Percentiles rank a stretch among this genome's conserved stretches.
These are phyloP conservation scores for Trypanosoma boissoni DNA, from an alignment of 208 protist species.

Conservation along the genomic window DNA sequence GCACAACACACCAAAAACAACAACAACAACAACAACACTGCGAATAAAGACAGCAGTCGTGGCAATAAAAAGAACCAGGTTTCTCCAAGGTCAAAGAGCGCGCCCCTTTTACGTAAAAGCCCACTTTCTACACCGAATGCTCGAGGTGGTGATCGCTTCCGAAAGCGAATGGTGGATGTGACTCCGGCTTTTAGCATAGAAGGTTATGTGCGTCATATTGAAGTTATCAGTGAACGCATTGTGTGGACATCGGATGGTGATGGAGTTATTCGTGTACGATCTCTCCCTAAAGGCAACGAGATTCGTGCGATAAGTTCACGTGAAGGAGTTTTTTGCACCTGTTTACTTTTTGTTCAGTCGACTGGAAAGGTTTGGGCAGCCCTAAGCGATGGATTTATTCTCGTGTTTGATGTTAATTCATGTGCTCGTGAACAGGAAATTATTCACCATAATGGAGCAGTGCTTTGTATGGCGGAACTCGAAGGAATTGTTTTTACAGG, in stretches of 20 bases:
- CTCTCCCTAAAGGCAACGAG: slow-evolving; percentile 56
- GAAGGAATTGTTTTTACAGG: slow-evolving; percentile 74
- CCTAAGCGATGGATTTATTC: slow-evolving; percentile 80
- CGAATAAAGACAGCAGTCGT: too few relatives aligned
- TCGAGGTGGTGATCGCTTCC: background rate
- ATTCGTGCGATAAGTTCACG: slow-evolving; percentile 46
- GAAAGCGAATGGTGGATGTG: slow-evolving; percentile 49
- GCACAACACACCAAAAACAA: too few relatives aligned
- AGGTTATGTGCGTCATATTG: slow-evolving; percentile 39
- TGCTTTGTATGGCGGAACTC: slow-evolving; percentile 30
- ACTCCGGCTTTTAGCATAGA: slow-evolving; percentile 55
- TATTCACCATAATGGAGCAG: slow-evolving; percentile 29
- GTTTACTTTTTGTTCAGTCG: slow-evolving; percentile 49
- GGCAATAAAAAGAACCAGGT: too few relatives aligned
- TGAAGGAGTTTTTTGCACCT: slow-evolving; percentile 52
- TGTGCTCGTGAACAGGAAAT: slow-evolving; percentile 35
- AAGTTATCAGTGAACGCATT: slow-evolving; percentile 61
- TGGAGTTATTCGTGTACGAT: slow-evolving; percentile 61
- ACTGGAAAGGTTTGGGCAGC: slow-evolving; percentile 58
- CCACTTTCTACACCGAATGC: background rate
- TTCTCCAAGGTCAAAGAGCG: too few relatives aligned
- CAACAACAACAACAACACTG: too few relatives aligned
- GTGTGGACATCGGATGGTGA: slow-evolving; percentile 75
- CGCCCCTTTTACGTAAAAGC: background rate
- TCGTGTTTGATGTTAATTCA: slow-evolving; percentile 51